Conservation (phyloP, 1,284 basidiomycete genomes). For the Irpex sp. region DNA sequence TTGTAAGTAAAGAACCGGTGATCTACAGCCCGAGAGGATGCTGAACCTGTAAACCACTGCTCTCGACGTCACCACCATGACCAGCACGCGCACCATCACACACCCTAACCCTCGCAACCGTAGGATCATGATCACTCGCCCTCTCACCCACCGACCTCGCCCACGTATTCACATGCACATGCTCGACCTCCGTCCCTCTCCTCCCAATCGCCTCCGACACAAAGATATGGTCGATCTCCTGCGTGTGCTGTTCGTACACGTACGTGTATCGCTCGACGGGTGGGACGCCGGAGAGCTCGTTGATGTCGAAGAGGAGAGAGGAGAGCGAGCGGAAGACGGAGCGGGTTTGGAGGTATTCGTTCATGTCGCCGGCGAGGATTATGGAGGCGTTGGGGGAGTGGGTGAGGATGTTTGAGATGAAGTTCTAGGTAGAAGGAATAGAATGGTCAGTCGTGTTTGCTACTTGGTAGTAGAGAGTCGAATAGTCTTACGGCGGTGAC, state of each 20-base stretch:
- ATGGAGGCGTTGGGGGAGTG: slow-evolving; percentile 44
- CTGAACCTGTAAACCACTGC: no score
- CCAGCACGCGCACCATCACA: slow-evolving; percentile 22
- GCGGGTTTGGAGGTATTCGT: slow-evolving; percentile 52
- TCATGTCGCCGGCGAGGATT: slow-evolving; percentile 58
- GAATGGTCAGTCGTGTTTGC: neutral
- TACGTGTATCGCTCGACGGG: slow-evolving; percentile 55
- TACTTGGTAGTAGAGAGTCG: neutral
- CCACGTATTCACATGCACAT: slow-evolving; percentile 59
- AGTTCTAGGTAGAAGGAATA: slow-evolving; percentile 38
- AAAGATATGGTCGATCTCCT: slow-evolving; percentile 57
- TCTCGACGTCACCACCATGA: no score
- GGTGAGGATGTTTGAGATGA: slow-evolving; percentile 41
- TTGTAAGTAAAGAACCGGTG: no score
- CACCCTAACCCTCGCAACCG: slow-evolving; percentile 44
- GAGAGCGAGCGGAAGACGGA: slow-evolving; percentile 44
- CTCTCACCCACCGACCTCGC: slow-evolving; percentile 33
- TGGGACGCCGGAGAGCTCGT: slow-evolving; percentile 42
- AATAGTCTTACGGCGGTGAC: slow-evolving; percentile 38
- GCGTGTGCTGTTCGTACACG: slow-evolving; percentile 51
- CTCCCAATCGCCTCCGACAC: slow-evolving; percentile 42
- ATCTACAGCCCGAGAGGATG: no score
- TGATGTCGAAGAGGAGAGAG: slow-evolving; percentile 42
- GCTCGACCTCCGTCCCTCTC: slow-evolving; percentile 35
- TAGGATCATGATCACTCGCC: slow-evolving; percentile 58